Evolutionary conservation across 805 yeast species (phyloP).

Genomic region (Cyberlindnera xishuangbannaensis): DNA sequence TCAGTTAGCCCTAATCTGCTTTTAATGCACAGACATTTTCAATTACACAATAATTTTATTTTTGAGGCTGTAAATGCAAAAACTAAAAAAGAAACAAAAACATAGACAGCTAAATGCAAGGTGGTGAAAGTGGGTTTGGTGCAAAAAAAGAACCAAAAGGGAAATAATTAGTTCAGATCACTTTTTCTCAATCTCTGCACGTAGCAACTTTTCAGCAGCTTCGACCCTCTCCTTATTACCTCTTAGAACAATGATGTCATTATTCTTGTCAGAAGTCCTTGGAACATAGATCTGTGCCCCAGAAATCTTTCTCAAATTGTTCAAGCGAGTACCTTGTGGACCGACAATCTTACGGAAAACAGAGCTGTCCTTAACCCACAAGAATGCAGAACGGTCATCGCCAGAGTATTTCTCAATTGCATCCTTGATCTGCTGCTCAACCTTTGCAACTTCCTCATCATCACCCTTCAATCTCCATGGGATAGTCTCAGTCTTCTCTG

Average conservation of each 20-base stretch:
- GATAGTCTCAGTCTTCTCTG: constrained; percentile 31
- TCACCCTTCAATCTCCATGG: constrained; percentile 68
- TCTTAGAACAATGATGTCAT: constrained; percentile 50
- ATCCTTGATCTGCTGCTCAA: constrained; percentile 43
- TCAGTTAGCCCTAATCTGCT: too few relatives aligned
- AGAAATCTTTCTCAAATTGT: constrained; percentile 51
- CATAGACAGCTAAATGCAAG: too few relatives aligned
- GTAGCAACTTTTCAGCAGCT: constrained; percentile 36
- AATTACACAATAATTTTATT: too few relatives aligned
- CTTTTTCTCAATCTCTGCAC: constrained; percentile 22
- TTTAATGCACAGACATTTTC: too few relatives aligned
- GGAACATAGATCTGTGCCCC: constrained; percentile 62
- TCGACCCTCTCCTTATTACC: constrained; percentile 55
- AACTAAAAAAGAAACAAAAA: too few relatives aligned
- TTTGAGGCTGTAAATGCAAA: too few relatives aligned
- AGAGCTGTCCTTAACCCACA: constrained; percentile 45
- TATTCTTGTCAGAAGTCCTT: constrained; percentile 44
- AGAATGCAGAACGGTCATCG: constrained; percentile 51
- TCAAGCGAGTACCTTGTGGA: constrained; percentile 65
- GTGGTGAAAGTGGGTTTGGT: too few relatives aligned
- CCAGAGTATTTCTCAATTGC: constrained; percentile 41
- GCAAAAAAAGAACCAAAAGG: too few relatives aligned
- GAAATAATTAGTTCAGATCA: too few relatives aligned
- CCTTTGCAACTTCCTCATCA: constrained; percentile 44
- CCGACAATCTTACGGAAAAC: constrained; percentile 66